Evolutionary conservation across 495 filamentous ascomycete genomes (phyloP), one percentile per base, ranked within the genome.

Genomic region (Neurospora tetraspora): DNA sequence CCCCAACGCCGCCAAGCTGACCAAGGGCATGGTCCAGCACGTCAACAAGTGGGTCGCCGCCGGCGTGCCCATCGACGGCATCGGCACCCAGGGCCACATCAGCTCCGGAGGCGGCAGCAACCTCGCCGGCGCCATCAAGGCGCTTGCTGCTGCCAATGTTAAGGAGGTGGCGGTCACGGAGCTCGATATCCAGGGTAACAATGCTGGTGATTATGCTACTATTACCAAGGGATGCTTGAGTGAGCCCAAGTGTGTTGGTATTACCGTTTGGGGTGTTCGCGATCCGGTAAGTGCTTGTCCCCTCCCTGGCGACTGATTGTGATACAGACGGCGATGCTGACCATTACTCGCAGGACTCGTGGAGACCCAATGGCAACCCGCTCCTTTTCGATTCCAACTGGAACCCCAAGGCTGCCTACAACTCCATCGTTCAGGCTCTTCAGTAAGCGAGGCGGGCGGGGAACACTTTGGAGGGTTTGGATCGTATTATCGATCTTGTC

Each of bases 251-350:
- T 93, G 91, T 78, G 86, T 93, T 27, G 91, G 91, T 72, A 89
- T 94, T 75, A 93, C 91, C 20, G 90, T 91, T 40, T 94, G 91
- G 92, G 91, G 91, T 77, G 89, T 94, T 8, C 83, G 88, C 72
- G 91, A 93, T 75, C 78, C 80, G 34, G 89, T 89, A 78, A 82
- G 84, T 78, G 18, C 53, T 71, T 45, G 16, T 38, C 4, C 45
- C n/a, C 37, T 43, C 45, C n/a, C 37, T 43, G 36, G 43, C 3
- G 8, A 45, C 3, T 10, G 39, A 31, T 38, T 70, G 20, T 53
- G 43, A 45, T 16, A 3, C 39, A 40, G n/a, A 31, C 47, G 39
- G 59, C 18, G 23, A 53, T 76, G 73, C 47, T 42, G 37, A 72
- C 68, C 9, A 39, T 9, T 38, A 0, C 7, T 10, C 34, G 37